Base-by-base conservation (phyloP, 2,329 filamentous ascomycete species). In the Aspergillus sp. region DNA sequence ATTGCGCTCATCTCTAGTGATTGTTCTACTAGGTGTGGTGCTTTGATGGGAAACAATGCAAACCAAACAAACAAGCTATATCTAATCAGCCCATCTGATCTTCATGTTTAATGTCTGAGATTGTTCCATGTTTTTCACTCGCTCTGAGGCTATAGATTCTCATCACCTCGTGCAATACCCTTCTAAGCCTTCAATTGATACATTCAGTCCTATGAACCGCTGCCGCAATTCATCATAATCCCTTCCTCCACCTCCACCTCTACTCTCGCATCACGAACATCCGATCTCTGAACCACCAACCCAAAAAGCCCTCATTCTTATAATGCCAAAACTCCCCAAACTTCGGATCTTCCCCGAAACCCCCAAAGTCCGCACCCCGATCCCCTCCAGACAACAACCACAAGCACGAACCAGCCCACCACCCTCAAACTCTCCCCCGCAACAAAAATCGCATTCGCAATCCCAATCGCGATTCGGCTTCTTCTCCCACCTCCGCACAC, bases 401-500 rank as follows among this genome's bases (percentile, higher is more conserved):
- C 54, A 7, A 43, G 57, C 19, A 19, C 48, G 8, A 28, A 28
- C 25, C 25, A 28, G 25, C 41, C 46, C 54, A 54, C 46, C 3
- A 34, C 46, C 41, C n/a, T 43, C 56, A 58, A 30, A 28, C 49
- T 38, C 62, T 43, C 54, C 25, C 34, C 45, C 54, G 22, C 55
- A 62, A 59, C 4, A 64, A 38, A 8, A 53, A 34, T 55, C 47
- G 28, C 52, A 51, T 9, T 54, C 64, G 31, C 64, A 65, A 28
- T 61, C 30, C 63, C 63, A 38, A 47, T 58, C 51, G 60, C 59
- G 43, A 57, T 62, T 69, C 34, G 61, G 63, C 25, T 55, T 73
- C 64, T 64, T 72, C 61, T 65, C 68, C 30, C 61, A 58, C 64
- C 59, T 77, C 54, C 70, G 71, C 62, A 60, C 64, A 34, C 67